Evolutionary conservation across 202 grass and related monocot genomes (phyloP), one percentile per base, ranked within the genome.

Genomic region (Setaria viridis): DNA sequence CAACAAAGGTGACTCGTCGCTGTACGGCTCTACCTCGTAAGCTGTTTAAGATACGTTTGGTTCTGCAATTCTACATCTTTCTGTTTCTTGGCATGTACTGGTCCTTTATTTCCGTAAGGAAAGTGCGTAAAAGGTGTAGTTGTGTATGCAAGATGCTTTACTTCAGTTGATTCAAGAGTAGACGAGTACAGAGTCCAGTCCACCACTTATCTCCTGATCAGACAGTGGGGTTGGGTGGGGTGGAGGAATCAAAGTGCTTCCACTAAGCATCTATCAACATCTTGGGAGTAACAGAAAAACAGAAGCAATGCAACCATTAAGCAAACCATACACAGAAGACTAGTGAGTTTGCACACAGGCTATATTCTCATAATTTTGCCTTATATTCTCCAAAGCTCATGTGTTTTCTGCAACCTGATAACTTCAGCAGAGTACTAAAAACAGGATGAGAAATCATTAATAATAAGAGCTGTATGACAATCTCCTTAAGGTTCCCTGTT

Each of bases 181-280:
- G 55, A 84, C 5, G 35, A 76, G 51, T 57, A 76, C 45, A 53
- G 56, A 87, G 54, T 46, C 54, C 47, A 87, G 62, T 33, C 53
- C 62, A 29, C 70, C 30, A 62, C 80, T 91, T 84, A 76, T 84
- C 76, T 10, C 19, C 35, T 76, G 33, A 84, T 87, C 80, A 75
- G 62, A 41, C 35, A 70, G 35, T 33, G 43, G 35, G 30, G 39
- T 41, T 25, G 25, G 25, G 25, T 25, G 25, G 25, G 25, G 25
- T 25, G 25, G 7, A 11, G 14, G 72, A 53, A 71, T 48, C 37
- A 15, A 82, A 82, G 80, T 55, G 53, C 19, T 62, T 59, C 75
- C 69, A 80, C 80, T 79, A 42, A 84, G 87, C 75, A 91, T 75
- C 67, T 69, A 46, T 84, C 85, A 55, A 87, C 80, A 54, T 91